These are phyloP conservation scores for Hypericum androsaemum DNA, from an alignment of 345 rosid genomes.

Conservation along the genomic window DNA sequence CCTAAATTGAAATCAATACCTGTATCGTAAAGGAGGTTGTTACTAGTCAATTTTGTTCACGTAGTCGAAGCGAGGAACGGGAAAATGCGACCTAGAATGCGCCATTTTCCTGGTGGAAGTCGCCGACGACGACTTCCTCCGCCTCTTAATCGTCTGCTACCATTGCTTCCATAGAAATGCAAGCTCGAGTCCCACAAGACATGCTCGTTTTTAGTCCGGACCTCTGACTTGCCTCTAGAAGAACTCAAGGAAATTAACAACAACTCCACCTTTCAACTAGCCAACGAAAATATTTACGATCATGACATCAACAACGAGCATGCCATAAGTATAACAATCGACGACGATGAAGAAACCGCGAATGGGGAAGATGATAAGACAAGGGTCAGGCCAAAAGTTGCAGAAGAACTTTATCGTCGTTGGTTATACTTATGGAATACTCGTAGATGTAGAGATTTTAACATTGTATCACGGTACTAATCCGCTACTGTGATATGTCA, in stretches of 20 bases:
- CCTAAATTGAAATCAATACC: no score
- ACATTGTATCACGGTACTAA: no score
- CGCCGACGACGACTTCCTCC: constrained; percentile 45
- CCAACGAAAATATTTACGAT: neutral
- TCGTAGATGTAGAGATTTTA: no score
- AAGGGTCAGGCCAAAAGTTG: neutral
- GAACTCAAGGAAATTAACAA: constrained; percentile 24
- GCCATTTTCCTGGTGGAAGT: constrained; percentile 72
- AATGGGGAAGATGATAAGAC: neutral
- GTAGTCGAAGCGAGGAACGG: constrained; percentile 39
- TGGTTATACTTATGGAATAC: no score
- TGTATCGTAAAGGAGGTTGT: no score
- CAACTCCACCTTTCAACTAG: constrained; percentile 1
- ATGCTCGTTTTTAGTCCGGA: constrained; percentile 71
- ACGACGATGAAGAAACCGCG: constrained; percentile 9
- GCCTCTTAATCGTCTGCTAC: constrained; percentile 57
- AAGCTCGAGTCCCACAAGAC: constrained; percentile 67
- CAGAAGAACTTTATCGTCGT: no score
- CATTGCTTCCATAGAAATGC: constrained; percentile 73
- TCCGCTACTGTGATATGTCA: no score
- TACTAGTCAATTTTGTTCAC: no score
- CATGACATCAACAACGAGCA: constrained; percentile 13
- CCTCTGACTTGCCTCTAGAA: constrained; percentile 43
- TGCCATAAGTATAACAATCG: constrained; percentile 26
- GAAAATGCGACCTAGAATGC: constrained; percentile 60